Conservation (phyloP, 177 flowering plant genomes). For the Vitis hybrid region DNA sequence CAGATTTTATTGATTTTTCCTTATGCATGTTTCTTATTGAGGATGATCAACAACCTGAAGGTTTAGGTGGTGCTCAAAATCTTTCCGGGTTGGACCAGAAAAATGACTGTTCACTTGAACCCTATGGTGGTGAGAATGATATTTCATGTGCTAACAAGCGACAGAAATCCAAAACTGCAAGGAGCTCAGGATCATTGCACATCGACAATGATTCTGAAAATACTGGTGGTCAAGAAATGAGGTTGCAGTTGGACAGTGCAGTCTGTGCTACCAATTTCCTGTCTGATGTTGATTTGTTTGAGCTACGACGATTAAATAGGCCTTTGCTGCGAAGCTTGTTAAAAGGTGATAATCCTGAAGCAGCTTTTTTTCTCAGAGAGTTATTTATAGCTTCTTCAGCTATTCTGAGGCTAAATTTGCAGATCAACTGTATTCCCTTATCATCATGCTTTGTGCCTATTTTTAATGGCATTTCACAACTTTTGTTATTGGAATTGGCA, state of each 20-base stretch:
- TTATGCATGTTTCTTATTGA: constrained; percentile 32
- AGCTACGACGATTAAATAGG: constrained; percentile 30
- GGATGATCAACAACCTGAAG: constrained; percentile 21
- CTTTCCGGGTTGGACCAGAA: constrained; percentile 7
- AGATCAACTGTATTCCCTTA: constrained; percentile 18
- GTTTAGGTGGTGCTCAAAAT: constrained; percentile 13
- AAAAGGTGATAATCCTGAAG: constrained; percentile 59
- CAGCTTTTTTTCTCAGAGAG: constrained; percentile 54
- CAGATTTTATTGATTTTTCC: constrained; percentile 32
- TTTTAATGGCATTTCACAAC: constrained; percentile 43
- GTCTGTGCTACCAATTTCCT: constrained; percentile 24
- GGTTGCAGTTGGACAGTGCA: constrained; percentile 11
- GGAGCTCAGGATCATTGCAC: constrained; percentile 10
- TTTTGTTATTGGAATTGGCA: constrained; percentile 53
- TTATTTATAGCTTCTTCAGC: constrained; percentile 70
- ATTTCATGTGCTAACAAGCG: background rate
- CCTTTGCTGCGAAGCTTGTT: constrained; percentile 48
- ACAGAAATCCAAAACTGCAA: constrained; percentile 13
- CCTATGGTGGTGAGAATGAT: background rate
- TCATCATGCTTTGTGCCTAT: constrained; percentile 32
- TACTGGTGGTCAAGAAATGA: constrained; percentile 7
- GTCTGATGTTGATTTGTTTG: constrained; percentile 29
- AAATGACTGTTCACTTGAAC: constrained; percentile 9
- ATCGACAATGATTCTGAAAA: constrained; percentile 15
- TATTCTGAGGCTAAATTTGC: constrained; percentile 51